Evolutionary conservation across 2,329 filamentous ascomycete genomes (phyloP).

Genomic region (Acrocalymma vagum): DNA sequence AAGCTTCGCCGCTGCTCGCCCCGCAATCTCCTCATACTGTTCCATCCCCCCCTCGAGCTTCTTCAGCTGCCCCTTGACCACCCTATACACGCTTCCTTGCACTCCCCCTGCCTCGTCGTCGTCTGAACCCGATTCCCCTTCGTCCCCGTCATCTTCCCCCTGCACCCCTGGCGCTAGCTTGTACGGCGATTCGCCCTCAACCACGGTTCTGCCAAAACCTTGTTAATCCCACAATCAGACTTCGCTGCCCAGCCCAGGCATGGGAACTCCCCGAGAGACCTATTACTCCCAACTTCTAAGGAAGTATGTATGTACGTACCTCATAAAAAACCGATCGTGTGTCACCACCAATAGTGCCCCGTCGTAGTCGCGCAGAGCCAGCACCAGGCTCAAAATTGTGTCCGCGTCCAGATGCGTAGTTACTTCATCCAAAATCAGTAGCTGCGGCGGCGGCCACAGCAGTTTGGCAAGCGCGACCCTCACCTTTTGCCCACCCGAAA

Average conservation of each 20-base stretch:
- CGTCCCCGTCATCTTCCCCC: constrained; percentile 50
- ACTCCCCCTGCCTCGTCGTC: constrained; percentile 58
- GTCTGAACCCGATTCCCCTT: constrained; percentile 54
- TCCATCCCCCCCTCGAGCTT: constrained; percentile 48
- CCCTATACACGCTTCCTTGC: constrained; percentile 45
- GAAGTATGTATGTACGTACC: too few relatives aligned
- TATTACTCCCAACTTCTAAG: constrained; percentile 57
- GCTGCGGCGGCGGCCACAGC: constrained; percentile 74
- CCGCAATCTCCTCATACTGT: constrained; percentile 48
- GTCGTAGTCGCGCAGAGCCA: constrained; percentile 72
- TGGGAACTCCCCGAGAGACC: too few relatives aligned
- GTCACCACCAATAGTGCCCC: constrained; percentile 81
- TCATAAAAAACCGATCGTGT: constrained; percentile 84
- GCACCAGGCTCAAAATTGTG: constrained; percentile 75
- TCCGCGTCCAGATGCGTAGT: constrained; percentile 88
- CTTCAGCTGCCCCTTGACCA: constrained; percentile 44
- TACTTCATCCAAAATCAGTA: constrained; percentile 80
- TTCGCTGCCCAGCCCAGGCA: too few relatives aligned
- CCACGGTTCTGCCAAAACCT: constrained; percentile 63
- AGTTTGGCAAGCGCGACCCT: constrained; percentile 72
- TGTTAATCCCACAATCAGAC: constrained; percentile 18
- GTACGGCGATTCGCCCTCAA: constrained; percentile 66
- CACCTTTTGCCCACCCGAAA: constrained; percentile 80
- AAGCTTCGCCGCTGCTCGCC: constrained; percentile 36
- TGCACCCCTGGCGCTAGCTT: constrained; percentile 43